Base-by-base conservation (phyloP, 768 basidiomycete species). In the Paxillus ammoniavirescens region DNA sequence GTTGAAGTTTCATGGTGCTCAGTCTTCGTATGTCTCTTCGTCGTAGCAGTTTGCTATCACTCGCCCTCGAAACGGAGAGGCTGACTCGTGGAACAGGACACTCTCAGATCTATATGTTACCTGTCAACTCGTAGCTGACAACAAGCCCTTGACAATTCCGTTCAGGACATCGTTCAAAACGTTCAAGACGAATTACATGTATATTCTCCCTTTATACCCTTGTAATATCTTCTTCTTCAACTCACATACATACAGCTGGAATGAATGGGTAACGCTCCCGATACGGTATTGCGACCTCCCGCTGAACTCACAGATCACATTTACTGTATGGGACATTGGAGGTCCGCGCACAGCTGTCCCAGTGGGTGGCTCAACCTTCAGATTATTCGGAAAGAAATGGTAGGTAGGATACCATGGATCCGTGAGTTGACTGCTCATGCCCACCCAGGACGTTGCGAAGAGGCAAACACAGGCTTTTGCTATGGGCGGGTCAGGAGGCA, bases 301-400 rank as follows among this genome's bases (percentile, higher is more conserved):
- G 0, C 71, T 93, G 45, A 88, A 76, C 66, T 86, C 93, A 1
- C 94, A 97, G 62, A 79, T 99, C 48, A 88, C 90, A 0, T 89
- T 98, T 63, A 98, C 97, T 0, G 87, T 98, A 7, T 98, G 93
- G 91, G 95, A 98, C 65, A 94, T 94, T 54, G 89, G 85, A 36
- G 89, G 91, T 0, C 87, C 93, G 21, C 81, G 91, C 7, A 75
- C 80, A 43, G 85, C 91, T 2, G 77, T 83, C 15, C 90, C 94
- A 6, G 87, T 98, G 4, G 97, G 96, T 30, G 96, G 95, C 1
- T 84, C 93, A 3, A 97, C 93, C 0, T 88, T 98, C 65, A 78
- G 83, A 17, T 62, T 99, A 37, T 99, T 99, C 70, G 89, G 93
- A 13, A 90, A 91, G 82, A 97, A 98, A 75, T 88, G 89, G 94